Conservation (phyloP, 441 rosid species). For the Adansonia rubrostipa region DNA sequence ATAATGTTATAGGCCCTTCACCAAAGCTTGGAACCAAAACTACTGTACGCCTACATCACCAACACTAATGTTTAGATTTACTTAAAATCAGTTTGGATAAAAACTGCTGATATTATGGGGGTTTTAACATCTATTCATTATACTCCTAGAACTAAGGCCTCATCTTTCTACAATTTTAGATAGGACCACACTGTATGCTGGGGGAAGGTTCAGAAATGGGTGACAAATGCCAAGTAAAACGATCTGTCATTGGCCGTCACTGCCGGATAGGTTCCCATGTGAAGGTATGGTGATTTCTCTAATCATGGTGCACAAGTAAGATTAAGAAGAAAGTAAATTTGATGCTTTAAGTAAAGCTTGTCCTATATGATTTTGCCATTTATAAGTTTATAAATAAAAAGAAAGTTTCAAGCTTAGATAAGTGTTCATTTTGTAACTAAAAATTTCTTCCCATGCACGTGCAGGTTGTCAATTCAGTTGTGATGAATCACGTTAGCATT, state of each 20-base stretch:
- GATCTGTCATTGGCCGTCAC: slow-evolving; percentile 92
- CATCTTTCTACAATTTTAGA: slow-evolving; percentile 47
- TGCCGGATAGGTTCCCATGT: slow-evolving; percentile 95
- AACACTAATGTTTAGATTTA: background rate
- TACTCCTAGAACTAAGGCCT: background rate
- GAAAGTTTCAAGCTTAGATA: background rate
- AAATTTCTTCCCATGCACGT: slow-evolving; percentile 23
- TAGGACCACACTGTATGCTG: slow-evolving; percentile 87
- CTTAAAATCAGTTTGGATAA: slow-evolving; percentile 5
- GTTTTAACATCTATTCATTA: background rate
- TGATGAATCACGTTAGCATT: slow-evolving; percentile 85
- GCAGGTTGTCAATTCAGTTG: slow-evolving; percentile 87
- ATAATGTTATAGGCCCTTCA: slow-evolving; percentile 77
- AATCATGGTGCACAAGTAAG: background rate
- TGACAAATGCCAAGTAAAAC: slow-evolving; percentile 91
- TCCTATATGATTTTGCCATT: background rate
- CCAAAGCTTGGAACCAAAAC: slow-evolving; percentile 87
- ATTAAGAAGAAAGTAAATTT: slow-evolving; percentile 1
- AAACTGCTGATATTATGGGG: background rate
- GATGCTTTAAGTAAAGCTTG: background rate
- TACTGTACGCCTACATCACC: slow-evolving; percentile 50
- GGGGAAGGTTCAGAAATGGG: slow-evolving; percentile 95
- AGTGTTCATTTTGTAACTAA: background rate
- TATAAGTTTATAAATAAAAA: background rate
- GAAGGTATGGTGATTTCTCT: slow-evolving; percentile 55